Evolutionary conservation across 768 basidiomycete species (phyloP).

Genomic region (Naganishia onofrii): DNA sequence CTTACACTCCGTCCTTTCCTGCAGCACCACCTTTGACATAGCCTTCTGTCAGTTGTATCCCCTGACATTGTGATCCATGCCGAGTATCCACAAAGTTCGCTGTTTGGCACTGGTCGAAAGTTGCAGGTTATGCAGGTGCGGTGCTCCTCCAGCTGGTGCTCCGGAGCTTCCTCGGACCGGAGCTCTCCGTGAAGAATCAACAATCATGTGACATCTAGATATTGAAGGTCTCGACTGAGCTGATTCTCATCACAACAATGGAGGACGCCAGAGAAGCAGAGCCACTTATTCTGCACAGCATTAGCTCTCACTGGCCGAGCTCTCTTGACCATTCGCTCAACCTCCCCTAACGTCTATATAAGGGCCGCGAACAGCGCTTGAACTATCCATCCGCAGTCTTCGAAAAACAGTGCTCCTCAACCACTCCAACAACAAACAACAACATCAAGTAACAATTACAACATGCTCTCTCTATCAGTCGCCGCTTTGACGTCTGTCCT

Average conservation of each 20-base stretch:
- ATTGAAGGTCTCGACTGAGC: not conserved
- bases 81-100: too few species aligned
- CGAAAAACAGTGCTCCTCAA: not conserved
- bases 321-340: too few species aligned
- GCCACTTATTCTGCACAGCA: not conserved
- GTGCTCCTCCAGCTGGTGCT: too few species aligned
- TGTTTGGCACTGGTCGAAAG: too few species aligned
- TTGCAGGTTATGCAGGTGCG: too few species aligned
- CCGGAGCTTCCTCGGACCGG: not conserved
- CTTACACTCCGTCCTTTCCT: not conserved
- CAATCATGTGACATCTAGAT: not conserved
- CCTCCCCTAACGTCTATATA: not conserved
- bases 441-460: not conserved
- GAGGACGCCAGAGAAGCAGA: not conserved
- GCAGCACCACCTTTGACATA: not conserved
- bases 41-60: not conserved
- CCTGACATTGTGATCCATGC: too few species aligned
- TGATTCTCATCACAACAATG: not conserved
- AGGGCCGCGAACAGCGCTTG: not conserved
- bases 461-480: slow-evolving; percentile 5
- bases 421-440: not conserved
- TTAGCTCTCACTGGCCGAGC: too few species aligned
- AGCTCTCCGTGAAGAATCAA: not conserved
- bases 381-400: not conserved
- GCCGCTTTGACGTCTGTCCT: slow-evolving; percentile 8